Base-by-base conservation (phyloP, 495 filamentous ascomycete genomes). In the Pyrenula aspistea region DNA sequence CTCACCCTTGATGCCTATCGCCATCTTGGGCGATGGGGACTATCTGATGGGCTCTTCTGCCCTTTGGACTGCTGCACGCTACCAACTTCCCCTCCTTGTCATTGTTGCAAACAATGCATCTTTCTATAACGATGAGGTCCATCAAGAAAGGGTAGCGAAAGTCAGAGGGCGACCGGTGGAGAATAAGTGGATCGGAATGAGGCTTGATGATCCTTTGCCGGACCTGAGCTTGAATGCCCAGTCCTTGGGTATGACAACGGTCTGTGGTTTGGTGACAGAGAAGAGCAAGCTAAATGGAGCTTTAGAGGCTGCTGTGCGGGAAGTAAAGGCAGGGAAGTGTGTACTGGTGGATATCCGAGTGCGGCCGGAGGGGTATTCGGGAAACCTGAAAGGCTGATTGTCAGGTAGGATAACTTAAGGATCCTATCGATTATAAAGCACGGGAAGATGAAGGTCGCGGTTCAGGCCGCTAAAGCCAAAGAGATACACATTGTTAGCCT, bases 141-240 rank as follows among this genome's bases (percentile, higher is more conserved):
- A 64, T 36, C 62, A 64, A 51, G 62, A 64, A 51, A 47, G 62
- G 0, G 60, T 64, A 10, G 60, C 62, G 12, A 36, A 47, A 12
- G 49, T 24, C 2, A 55, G 62, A 53, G 54, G 56, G 12, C 53
- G 62, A 19, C 58, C 55, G 15, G 55, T 60, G 22, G 60, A 59
- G 25, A 64, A 64, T 51, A 64, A 64, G 21, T 61, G 62, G 56
- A 60, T 64, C 25, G 60, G 60, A 10, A 57, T 62, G 48, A 59
- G 60, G 23, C 25, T 64, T 3, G 60, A 62, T 22, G 62, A 64
- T 55, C 62, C 57, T 10, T 22, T 61, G n/a, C 62, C 62, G 25
- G 60, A 61, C 49, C 25, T 56, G 10, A 22, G 31, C 1, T 2
- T 54, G 53, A 58, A 42, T 42, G 31, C 31, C 15, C 31, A 15